Evolutionary conservation across 495 filamentous ascomycete species (phyloP).

Genomic region (Amorphotheca resinae): DNA sequence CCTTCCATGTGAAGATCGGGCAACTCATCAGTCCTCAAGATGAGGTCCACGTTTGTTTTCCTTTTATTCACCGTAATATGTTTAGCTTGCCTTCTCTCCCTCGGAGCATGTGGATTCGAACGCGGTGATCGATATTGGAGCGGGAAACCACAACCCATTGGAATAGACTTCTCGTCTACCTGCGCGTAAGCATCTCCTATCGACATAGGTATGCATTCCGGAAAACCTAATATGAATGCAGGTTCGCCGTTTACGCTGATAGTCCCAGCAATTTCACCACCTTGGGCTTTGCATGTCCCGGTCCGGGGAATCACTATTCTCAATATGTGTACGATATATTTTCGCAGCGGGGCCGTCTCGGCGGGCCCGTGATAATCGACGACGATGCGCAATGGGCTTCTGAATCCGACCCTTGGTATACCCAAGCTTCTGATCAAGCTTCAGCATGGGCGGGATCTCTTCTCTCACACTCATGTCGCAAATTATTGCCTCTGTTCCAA

Average conservation of each 20-base stretch:
- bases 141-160: constrained; percentile 2
- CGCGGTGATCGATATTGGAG: constrained; percentile 7
- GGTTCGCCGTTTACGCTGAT: constrained; percentile 3
- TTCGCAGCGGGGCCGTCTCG: not conserved
- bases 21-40: too few species aligned
- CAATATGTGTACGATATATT: not conserved
- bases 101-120: not conserved
- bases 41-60: too few species aligned
- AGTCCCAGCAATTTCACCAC: not conserved
- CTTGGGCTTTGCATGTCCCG: not conserved
- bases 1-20: too few species aligned
- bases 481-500: too few species aligned
- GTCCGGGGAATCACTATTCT: not conserved
- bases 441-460: not conserved
- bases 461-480: too few species aligned
- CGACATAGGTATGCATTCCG: too few species aligned
- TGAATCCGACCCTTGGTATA: too few species aligned
- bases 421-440: too few species aligned
- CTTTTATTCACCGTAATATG: too few species aligned
- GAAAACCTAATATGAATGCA: not conserved
- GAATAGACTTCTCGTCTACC: not conserved
- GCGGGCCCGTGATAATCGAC: not conserved
- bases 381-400: not conserved
- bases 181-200: not conserved
- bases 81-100: not conserved